Conservation (phyloP, 108 stramenopile genomes). For the Skeletonema potamos region DNA sequence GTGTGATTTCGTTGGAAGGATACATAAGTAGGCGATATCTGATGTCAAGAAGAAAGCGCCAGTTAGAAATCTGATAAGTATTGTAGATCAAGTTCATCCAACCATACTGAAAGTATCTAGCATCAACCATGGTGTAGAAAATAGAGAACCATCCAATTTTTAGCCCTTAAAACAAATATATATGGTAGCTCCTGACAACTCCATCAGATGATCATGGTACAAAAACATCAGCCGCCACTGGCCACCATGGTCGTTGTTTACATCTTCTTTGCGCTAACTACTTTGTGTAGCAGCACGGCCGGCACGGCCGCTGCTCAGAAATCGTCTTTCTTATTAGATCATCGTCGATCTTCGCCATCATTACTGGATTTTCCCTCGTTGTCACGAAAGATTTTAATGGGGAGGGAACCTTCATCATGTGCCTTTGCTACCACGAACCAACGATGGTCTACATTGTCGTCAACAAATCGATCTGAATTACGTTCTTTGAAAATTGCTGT, state of each 20-base stretch:
- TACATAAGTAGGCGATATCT: no score
- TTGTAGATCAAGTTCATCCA: no score
- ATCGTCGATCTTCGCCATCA: background rate
- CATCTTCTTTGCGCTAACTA: background rate
- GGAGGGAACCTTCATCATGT: background rate
- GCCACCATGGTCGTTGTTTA: background rate
- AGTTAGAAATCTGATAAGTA: no score
- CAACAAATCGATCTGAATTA: background rate
- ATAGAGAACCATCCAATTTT: no score
- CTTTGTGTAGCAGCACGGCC: background rate
- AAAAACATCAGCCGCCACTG: background rate
- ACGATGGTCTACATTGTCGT: background rate
- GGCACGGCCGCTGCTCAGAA: background rate
- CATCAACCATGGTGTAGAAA: no score
- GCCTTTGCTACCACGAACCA: conserved; percentile 2
- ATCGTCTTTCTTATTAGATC: background rate
- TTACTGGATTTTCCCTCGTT: background rate
- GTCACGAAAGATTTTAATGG: background rate
- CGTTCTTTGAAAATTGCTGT: background rate
- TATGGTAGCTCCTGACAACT: no score
- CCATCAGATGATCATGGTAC: no score
- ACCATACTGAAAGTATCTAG: no score
- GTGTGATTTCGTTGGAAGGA: no score
- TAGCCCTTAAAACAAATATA: no score
- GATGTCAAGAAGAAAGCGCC: no score